phyloP scores from a whole-genome alignment of 441 rosid species.

The Daphne laureola region DNA sequence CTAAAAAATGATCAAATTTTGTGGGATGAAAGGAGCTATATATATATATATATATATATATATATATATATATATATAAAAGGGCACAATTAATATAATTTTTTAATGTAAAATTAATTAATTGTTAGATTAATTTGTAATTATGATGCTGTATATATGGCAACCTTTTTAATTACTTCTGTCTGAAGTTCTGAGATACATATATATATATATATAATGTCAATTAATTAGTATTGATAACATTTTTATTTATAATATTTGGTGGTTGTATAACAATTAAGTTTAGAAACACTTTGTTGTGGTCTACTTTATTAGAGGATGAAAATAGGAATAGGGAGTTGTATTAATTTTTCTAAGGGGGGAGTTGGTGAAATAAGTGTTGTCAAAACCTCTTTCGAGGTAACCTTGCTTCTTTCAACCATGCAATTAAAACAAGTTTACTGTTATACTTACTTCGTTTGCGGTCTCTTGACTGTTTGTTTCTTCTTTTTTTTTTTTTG shows the following conservation, averaged over 20 bases:
- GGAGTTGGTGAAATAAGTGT: conserved; percentile 19
- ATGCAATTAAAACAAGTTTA: too few relatives aligned
- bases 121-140: too few relatives aligned
- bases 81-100: too few relatives aligned
- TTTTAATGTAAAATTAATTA: too few relatives aligned
- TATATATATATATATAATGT: neutral
- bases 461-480: too few relatives aligned
- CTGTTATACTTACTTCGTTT: too few relatives aligned
- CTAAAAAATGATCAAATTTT: too few relatives aligned
- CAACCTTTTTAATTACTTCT: neutral
- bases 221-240: conserved; percentile 5
- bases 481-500: too few relatives aligned
- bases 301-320: conserved; percentile 14
- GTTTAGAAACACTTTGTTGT: conserved; percentile 15
- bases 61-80: too few relatives aligned
- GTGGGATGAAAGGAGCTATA: too few relatives aligned
- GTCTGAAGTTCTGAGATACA: neutral
- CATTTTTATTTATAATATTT: neutral
- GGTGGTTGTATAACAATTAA: neutral
- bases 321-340: conserved; percentile 10
- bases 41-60: too few relatives aligned
- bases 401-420: conserved; percentile 12
- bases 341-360: conserved; percentile 14
- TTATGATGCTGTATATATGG: neutral
- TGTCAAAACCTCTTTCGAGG: conserved; percentile 10